phyloP scores from a whole-genome alignment of 2,329 filamentous ascomycete genomes.

The Neurospora crassa region DNA sequence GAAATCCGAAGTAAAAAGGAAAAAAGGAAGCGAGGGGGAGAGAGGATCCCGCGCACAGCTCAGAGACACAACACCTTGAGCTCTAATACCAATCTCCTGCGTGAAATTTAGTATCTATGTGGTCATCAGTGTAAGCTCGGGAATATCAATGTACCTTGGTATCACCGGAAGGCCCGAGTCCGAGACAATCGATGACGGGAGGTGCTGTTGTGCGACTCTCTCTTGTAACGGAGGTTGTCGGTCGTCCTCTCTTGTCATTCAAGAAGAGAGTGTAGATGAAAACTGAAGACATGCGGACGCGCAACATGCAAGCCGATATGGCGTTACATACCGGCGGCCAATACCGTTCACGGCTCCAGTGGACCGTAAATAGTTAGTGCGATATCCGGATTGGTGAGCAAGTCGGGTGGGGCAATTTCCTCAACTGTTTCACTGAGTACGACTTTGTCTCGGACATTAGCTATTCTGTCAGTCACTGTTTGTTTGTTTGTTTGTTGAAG shows the following conservation, averaged over 20 bases:
- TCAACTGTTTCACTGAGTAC: neutral
- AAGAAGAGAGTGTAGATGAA: neutral
- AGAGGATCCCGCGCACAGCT: neutral
- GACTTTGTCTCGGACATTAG: neutral
- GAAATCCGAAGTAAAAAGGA: too few species aligned
- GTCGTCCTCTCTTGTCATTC: neutral
- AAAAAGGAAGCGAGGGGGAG: too few species aligned
- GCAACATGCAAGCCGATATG: neutral
- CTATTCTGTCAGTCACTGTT: neutral
- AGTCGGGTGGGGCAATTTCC: neutral
- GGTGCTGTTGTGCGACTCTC: neutral
- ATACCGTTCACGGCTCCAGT: neutral
- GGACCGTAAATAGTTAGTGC: neutral
- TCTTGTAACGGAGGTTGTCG: neutral
- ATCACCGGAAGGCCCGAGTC: neutral
- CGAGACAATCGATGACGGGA: neutral
- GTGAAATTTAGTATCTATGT: neutral
- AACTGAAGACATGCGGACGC: neutral
- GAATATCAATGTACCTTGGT: neutral
- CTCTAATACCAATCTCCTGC: neutral
- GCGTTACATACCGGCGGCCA: neutral
- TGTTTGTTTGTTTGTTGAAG: too few species aligned
- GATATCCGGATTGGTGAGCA: neutral
- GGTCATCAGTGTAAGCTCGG: neutral
- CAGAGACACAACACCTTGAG: neutral